Conservation (phyloP, 2,329 filamentous ascomycete species). For the Neonectria coccinea region DNA sequence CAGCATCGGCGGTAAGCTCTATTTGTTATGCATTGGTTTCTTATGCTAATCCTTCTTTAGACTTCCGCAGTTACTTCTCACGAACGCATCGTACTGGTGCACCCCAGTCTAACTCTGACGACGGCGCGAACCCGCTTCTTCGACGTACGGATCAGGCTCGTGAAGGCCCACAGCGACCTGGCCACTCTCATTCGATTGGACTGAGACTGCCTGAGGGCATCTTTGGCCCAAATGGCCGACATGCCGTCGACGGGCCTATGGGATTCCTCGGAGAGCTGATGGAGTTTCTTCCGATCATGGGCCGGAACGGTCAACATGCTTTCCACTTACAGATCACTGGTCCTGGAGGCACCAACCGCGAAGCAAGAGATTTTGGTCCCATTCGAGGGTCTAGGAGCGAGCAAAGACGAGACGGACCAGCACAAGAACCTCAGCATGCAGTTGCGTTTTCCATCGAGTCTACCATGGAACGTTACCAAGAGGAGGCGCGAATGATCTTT, state of each 20-base stretch:
- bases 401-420: slow-evolving; percentile 59
- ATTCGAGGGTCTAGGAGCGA: slow-evolving; percentile 60
- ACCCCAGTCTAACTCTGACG: slow-evolving; percentile 73
- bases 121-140: slow-evolving; percentile 88
- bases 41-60: slow-evolving; percentile 40
- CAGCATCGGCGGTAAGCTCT: slow-evolving; percentile 61
- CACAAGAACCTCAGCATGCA: slow-evolving; percentile 76
- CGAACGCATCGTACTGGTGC: slow-evolving; percentile 66
- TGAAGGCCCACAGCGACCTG: slow-evolving; percentile 62
- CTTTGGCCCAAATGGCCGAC: slow-evolving; percentile 53
- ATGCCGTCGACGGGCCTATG: slow-evolving; percentile 63
- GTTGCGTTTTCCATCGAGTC: slow-evolving; percentile 78
- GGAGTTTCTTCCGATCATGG: slow-evolving; percentile 63
- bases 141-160: slow-evolving; percentile 67
- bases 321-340: slow-evolving; percentile 71
- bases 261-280: slow-evolving; percentile 68
- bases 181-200: slow-evolving; percentile 66
- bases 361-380: slow-evolving; percentile 62
- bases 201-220: slow-evolving; percentile 61
- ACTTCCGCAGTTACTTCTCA: slow-evolving; percentile 63
- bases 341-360: slow-evolving; percentile 58
- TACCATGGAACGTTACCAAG: slow-evolving; percentile 84
- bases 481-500: slow-evolving; percentile 90
- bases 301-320: slow-evolving; percentile 60
- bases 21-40: slow-evolving; percentile 16